Evolutionary conservation across 2,329 filamentous ascomycete species (phyloP).

Genomic region (Neonectria neomacrospora): DNA sequence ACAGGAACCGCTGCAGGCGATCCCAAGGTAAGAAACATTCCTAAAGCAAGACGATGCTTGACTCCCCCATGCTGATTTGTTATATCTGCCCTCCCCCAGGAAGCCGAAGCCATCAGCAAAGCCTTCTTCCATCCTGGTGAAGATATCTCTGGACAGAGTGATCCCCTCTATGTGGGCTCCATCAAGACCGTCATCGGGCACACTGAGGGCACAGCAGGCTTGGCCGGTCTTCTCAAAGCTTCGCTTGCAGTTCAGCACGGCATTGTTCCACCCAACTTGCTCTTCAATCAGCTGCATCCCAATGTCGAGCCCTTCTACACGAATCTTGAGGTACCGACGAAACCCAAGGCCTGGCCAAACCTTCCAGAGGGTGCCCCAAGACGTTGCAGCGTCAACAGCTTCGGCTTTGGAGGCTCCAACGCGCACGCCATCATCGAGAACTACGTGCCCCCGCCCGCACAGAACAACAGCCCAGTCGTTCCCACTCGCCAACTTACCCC

Average conservation of each 20-base stretch:
- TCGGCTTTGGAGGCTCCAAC: conserved; percentile 58
- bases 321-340: conserved; percentile 35
- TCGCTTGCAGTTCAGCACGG: conserved; percentile 30
- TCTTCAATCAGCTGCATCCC: conserved; percentile 45
- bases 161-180: conserved; percentile 39
- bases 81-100: conserved; percentile 49
- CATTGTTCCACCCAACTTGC: conserved; percentile 46
- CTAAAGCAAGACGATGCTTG: too few species aligned
- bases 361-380: conserved; percentile 2
- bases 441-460: conserved; percentile 1
- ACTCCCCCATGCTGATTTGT: too few species aligned
- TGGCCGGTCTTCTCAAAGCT: conserved; percentile 39
- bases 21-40: too few species aligned
- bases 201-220: conserved; percentile 40
- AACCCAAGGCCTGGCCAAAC: conserved; percentile 38
- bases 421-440: conserved; percentile 54
- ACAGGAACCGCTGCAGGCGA: conserved; percentile 59
- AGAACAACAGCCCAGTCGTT: too few species aligned
- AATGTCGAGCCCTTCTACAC: conserved; percentile 40
- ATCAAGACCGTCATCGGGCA: conserved; percentile 46
- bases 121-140: too few species aligned
- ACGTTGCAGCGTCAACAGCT: conserved; percentile 45
- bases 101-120: conserved; percentile 25
- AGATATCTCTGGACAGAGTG: too few species aligned
- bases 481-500: conserved; percentile 24